phyloP scores from a whole-genome alignment of 306 rosid genomes.

The Medicago ruthenica region DNA sequence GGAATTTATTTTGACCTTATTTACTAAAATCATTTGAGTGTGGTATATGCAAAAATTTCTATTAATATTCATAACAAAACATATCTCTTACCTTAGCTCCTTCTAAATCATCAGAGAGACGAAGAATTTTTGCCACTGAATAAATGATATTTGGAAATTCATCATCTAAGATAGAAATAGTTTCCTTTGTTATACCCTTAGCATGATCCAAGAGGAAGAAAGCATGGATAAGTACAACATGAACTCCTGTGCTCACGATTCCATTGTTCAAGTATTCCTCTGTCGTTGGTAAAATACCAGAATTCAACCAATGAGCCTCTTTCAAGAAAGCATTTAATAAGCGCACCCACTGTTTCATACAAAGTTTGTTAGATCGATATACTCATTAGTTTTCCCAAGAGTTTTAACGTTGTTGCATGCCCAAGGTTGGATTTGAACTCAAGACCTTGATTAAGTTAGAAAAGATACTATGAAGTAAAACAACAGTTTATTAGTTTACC shows the following conservation, averaged over 20 bases:
- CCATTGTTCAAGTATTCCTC: slow-evolving; percentile 9
- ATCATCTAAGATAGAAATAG: not conserved
- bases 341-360: not conserved
- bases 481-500: not conserved
- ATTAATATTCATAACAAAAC: too few relatives aligned
- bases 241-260: slow-evolving; percentile 11
- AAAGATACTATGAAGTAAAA: not conserved
- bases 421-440: too few relatives aligned
- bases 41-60: too few relatives aligned
- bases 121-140: slow-evolving; percentile 7
- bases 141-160: slow-evolving; percentile 1
- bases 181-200: not conserved
- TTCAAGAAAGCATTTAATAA: not conserved
- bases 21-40: too few relatives aligned
- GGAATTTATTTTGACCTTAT: too few relatives aligned
- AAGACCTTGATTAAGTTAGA: too few relatives aligned
- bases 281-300: not conserved
- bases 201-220: not conserved
- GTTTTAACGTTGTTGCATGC: too few relatives aligned
- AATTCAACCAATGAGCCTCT: not conserved
- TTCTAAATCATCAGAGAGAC: slow-evolving; percentile 15
- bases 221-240: slow-evolving; percentile 4
- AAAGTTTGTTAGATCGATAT: not conserved
- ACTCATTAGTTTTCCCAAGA: too few relatives aligned
- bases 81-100: not conserved